These are phyloP conservation scores for Venturia asperata DNA, from an alignment of 2,329 filamentous ascomycete genomes.

Conservation along the genomic window DNA sequence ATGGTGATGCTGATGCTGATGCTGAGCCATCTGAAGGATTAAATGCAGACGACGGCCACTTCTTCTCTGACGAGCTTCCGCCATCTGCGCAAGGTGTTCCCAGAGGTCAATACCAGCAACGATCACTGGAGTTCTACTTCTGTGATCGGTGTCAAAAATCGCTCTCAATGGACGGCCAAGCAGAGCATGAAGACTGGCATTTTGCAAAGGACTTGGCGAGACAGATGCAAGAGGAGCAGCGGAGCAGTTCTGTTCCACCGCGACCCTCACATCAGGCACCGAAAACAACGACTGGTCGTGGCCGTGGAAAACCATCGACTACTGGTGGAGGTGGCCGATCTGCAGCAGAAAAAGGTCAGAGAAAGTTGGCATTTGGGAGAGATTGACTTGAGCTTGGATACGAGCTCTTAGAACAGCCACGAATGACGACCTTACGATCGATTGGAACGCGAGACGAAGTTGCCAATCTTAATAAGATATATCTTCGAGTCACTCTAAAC, in stretches of 20 bases:
- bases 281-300: constrained; percentile 16
- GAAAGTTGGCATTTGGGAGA: constrained; percentile 19
- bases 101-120: constrained; percentile 23
- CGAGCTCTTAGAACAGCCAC: not conserved
- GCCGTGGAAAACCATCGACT: constrained; percentile 6
- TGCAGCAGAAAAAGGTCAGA: constrained; percentile 20
- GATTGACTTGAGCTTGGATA: constrained; percentile 13
- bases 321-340: not conserved
- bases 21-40: not conserved
- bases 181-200: constrained; percentile 89
- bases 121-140: constrained; percentile 33
- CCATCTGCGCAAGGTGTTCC: constrained; percentile 20
- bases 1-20: not conserved
- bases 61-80: constrained; percentile 6
- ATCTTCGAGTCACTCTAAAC: not conserved
- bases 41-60: not conserved
- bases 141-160: constrained; percentile 61
- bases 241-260: constrained; percentile 36
- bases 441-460: not conserved
- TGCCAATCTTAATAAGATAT: not conserved
- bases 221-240: constrained; percentile 33
- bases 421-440: constrained; percentile 3
- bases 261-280: constrained; percentile 23
- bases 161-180: constrained; percentile 52
- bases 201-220: constrained; percentile 80